Conservation (phyloP, 2,329 filamentous ascomycete species). For the Periglandula ipomoeae region DNA sequence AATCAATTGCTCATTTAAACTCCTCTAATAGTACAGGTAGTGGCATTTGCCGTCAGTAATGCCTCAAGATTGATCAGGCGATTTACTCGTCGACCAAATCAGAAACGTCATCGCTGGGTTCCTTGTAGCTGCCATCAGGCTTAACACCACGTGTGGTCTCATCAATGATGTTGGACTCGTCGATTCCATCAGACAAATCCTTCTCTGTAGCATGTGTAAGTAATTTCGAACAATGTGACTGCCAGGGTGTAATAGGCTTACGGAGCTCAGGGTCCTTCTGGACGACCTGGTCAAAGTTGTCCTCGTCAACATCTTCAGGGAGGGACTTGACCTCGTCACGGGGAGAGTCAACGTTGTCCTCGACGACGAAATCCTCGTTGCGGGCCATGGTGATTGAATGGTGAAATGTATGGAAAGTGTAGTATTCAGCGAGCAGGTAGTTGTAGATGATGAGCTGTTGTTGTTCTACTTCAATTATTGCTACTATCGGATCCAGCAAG, state of each 20-base stretch:
- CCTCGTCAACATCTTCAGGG: slow-evolving; percentile 6
- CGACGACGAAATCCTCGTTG: slow-evolving; percentile 2
- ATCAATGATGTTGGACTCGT: slow-evolving; percentile 6
- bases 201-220: not conserved
- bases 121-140: slow-evolving; percentile 4
- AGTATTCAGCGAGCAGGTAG: not conserved
- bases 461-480: not conserved
- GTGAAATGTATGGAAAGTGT: not conserved
- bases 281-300: slow-evolving; percentile 1
- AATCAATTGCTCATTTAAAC: no score
- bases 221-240: not conserved
- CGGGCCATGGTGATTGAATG: slow-evolving; percentile 1
- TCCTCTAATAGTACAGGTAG: not conserved
- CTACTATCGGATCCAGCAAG: not conserved
- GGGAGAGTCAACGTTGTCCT: not conserved
- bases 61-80: not conserved
- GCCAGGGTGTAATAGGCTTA: not conserved
- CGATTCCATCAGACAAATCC: slow-evolving; percentile 3
- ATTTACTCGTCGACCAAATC: slow-evolving; percentile 5
- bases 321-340: slow-evolving; percentile 3
- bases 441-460: not conserved
- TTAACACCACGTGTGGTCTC: slow-evolving; percentile 5
- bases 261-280: slow-evolving; percentile 4
- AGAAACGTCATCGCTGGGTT: slow-evolving; percentile 4
- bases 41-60: no score